These are phyloP conservation scores for Cytidiella melzeri DNA, from an alignment of 768 basidiomycete species.

Conservation along the genomic window DNA sequence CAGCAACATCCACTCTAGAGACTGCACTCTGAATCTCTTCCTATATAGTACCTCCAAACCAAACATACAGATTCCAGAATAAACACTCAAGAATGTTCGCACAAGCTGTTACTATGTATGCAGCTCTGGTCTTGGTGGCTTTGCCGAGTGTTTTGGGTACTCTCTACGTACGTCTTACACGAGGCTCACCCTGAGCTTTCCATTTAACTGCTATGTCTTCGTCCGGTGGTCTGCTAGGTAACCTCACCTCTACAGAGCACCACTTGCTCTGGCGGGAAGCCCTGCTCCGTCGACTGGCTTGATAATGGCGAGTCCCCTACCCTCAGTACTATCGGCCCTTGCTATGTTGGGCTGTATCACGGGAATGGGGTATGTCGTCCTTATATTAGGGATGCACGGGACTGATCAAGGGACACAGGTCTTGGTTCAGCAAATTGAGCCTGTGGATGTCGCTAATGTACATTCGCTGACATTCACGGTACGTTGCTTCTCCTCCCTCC, in stretches of 20 bases:
- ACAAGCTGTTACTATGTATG: neutral
- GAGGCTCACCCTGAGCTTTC: neutral
- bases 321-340: slow-evolving; percentile 42
- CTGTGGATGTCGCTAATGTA: slow-evolving; percentile 44
- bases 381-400: neutral
- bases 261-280: slow-evolving; percentile 46
- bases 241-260: slow-evolving; percentile 36
- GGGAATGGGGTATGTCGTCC: slow-evolving; percentile 40
- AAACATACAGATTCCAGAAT: no score
- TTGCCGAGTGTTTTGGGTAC: neutral
- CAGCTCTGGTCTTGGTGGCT: neutral
- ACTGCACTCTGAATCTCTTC: neutral
- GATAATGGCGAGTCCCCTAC: slow-evolving; percentile 56
- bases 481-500: slow-evolving; percentile 13
- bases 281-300: slow-evolving; percentile 53
- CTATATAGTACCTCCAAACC: no score
- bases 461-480: slow-evolving; percentile 55
- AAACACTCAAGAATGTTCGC: no score
- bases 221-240: slow-evolving; percentile 30
- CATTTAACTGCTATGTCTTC: neutral
- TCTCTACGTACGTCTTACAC: neutral
- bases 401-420: slow-evolving; percentile 27
- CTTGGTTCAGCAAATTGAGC: slow-evolving; percentile 50
- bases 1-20: neutral
- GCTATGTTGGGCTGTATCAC: slow-evolving; percentile 51